These are phyloP conservation scores for Trichosanthes truncata DNA, from an alignment of 306 rosid species.

Conservation along the genomic window DNA sequence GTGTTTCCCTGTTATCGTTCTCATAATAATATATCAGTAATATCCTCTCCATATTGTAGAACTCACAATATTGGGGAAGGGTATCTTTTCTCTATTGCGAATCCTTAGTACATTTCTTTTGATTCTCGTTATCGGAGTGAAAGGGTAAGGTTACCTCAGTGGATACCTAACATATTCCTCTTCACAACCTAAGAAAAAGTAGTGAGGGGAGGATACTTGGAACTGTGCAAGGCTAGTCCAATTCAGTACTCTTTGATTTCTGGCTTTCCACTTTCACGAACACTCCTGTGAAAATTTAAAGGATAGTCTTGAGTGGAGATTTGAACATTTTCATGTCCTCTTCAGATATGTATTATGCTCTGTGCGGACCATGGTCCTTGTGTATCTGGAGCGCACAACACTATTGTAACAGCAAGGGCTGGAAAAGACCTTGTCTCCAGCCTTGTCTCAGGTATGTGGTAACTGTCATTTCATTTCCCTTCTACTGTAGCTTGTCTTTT, in stretches of 20 bases:
- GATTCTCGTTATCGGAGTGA: no score
- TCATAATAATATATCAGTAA: no score
- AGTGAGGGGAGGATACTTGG: not conserved
- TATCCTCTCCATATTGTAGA: no score
- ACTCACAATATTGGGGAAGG: no score
- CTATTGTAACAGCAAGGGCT: slow-evolving; percentile 96
- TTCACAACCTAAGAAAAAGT: not conserved
- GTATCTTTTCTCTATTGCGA: no score
- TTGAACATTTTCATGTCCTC: slow-evolving; percentile 31
- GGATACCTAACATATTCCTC: no score
- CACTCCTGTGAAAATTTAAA: not conserved
- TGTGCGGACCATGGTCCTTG: slow-evolving; percentile 99
- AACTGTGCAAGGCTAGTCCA: not conserved
- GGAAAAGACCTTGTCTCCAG: slow-evolving; percentile 97
- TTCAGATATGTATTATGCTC: slow-evolving; percentile 87
- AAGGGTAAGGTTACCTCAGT: no score
- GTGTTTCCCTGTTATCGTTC: no score
- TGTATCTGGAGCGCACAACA: slow-evolving; percentile 96
- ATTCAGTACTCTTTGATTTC: not conserved
- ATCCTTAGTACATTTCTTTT: no score
- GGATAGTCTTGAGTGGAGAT: not conserved
- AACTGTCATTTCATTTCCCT: not conserved
- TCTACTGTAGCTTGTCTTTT: not conserved
- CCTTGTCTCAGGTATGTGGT: slow-evolving; percentile 64
- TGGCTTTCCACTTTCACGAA: not conserved